Base-by-base conservation (phyloP, 2,329 filamentous ascomycete genomes). In the Fusarium praegraminearum region DNA sequence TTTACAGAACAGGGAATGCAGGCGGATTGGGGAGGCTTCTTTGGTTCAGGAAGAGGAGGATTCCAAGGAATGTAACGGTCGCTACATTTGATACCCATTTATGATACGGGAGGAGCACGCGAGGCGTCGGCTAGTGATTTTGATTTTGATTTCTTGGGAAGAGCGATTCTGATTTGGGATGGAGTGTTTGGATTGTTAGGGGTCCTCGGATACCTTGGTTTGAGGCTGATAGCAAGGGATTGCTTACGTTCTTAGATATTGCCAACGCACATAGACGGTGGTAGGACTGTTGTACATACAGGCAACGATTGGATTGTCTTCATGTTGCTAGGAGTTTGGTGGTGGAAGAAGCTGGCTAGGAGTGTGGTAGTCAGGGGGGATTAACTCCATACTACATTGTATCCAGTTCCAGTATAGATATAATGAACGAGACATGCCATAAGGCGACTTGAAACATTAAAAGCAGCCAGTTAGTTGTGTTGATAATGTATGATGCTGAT, bases 1-100 rank as follows among this genome's bases (percentile, higher is more conserved):
- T 81, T 86, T 76, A 82, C 82, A 56, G 80, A 83, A 58, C 79
- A 83, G 65, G 80, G 78, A 62, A 83, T 83, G 76, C 79, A 80
- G 65, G 78, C 80, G 33, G 82, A 84, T 61, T 85, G 82, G 80
- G 81, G 81, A 52, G 80, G 82, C 72, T 81, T 84, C 69, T 83
- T 84, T 73, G 81, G 82, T 52, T 80, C 79, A 59, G 80, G 80
- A 64, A 74, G 80, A 71, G 80, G 80, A 69, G 78, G 78, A 72
- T 82, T 82, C 73, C 80, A 82, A 73, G 80, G 80, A 64, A 80
- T 82, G 78, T 82, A 80, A 73, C 62, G 77, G 75, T 71, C 70
- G 64, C 71, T 71, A 73, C 72, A 76, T 76, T 68, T 79, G 78
- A 81, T 81, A 81, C 80, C 80, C 79, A 78, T 74, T 75, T 74